Evolutionary conservation across 1,284 basidiomycete genomes (phyloP).

Genomic region (Xanthoconium separans): DNA sequence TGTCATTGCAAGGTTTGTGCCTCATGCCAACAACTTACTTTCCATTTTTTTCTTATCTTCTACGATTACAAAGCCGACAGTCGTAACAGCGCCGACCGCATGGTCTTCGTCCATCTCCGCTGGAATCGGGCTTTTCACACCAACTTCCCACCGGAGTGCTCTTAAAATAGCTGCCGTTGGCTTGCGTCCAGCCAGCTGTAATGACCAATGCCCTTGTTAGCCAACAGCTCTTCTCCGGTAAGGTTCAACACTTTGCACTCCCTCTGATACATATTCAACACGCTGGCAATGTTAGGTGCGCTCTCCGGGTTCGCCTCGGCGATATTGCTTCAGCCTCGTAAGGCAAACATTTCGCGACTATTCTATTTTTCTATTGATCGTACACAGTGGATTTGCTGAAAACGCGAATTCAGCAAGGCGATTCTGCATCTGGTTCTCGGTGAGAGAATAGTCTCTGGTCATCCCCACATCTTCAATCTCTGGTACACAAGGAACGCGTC

Average conservation of each 20-base stretch:
- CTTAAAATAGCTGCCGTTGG: too few relatives aligned
- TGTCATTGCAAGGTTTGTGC: too few relatives aligned
- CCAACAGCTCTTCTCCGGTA: conserved; percentile 73
- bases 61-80: too few relatives aligned
- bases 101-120: too few relatives aligned
- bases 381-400: conserved; percentile 82
- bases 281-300: conserved; percentile 47
- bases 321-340: conserved; percentile 75
- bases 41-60: too few relatives aligned
- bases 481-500: conserved; percentile 34
- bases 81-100: too few relatives aligned
- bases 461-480: neutral
- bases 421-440: conserved; percentile 41
- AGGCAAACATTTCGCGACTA: conserved; percentile 16
- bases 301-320: conserved; percentile 75
- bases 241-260: neutral
- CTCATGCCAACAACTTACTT: too few relatives aligned
- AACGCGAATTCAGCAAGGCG: conserved; percentile 82
- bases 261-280: neutral
- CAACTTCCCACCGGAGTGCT: too few relatives aligned
- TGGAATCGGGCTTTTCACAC: too few relatives aligned
- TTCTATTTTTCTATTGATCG: neutral
- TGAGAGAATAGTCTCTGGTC: conserved; percentile 22
- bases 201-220: conserved; percentile 41
- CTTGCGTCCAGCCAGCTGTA: neutral